Percentiles rank a stretch among this genome's conserved stretches.
Conservation (phyloP, 345 rosid genomes). For the Stellera chamaejasme region DNA sequence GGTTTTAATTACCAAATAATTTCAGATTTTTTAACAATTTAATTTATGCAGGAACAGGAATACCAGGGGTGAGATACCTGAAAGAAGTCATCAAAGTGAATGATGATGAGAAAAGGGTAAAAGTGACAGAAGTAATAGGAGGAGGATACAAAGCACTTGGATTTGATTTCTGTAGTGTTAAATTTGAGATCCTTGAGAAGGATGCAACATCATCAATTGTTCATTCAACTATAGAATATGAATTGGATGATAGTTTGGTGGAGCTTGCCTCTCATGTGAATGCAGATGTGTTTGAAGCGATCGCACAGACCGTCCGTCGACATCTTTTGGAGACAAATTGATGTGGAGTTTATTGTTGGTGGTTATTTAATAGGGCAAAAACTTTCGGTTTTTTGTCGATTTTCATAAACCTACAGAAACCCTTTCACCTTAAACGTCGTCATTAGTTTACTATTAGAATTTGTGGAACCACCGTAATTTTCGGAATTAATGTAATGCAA, state of each 20-base stretch:
- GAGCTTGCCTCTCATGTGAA: conserved; percentile 15
- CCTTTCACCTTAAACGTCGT: too few species aligned
- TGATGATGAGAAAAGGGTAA: conserved; percentile 29
- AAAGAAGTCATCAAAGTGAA: conserved; percentile 19
- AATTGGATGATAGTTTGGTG: conserved; percentile 22
- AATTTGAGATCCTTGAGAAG: conserved; percentile 31
- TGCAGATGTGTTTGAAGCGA: conserved; percentile 8
- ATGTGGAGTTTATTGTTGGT: too few species aligned
- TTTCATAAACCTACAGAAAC: too few species aligned
- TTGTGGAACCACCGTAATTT: too few species aligned
- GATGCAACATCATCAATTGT: conserved; percentile 20
- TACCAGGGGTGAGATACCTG: conserved; percentile 20
- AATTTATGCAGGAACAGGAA: conserved; percentile 22
- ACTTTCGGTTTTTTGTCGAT: too few species aligned
- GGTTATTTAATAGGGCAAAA: too few species aligned
- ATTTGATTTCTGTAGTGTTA: conserved; percentile 5
- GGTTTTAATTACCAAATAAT: too few species aligned
- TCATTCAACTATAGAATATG: conserved; percentile 21
- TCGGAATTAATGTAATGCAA: too few species aligned
- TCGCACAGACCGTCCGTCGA: conserved; percentile 21
- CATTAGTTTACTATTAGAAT: too few species aligned
- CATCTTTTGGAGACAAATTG: conserved; percentile 10
- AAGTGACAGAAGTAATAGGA: conserved; percentile 28
- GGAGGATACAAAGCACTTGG: conserved; percentile 27
- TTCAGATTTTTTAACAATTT: not conserved